Percentiles rank a stretch among this genome's conserved stretches.
Conservation (phyloP, 2,329 filamentous ascomycete species). For the Neopestalotiopsis rosae region DNA sequence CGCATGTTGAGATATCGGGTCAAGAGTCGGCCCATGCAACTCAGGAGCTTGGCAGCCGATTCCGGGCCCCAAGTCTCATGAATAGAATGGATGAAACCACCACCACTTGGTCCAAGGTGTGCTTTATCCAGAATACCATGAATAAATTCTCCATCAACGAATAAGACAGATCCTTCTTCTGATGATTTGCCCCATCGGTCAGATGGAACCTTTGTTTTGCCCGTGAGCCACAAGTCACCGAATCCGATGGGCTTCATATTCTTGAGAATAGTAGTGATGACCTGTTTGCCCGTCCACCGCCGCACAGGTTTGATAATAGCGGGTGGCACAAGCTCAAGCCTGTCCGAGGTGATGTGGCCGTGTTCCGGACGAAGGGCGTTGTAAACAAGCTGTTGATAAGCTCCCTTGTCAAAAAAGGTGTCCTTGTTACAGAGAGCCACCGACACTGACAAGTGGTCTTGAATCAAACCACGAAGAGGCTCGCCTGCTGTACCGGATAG, state of each 20-base stretch:
- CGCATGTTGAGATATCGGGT: constrained; percentile 92
- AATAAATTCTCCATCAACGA: constrained; percentile 86
- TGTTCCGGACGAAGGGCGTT: constrained; percentile 87
- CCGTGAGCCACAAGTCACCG: constrained; percentile 78
- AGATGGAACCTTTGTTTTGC: constrained; percentile 78
- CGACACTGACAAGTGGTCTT: constrained; percentile 96
- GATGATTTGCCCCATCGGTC: constrained; percentile 77
- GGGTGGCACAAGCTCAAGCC: constrained; percentile 81
- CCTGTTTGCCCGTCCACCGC: constrained; percentile 95
- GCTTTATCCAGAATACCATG: constrained; percentile 94
- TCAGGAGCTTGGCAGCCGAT: constrained; percentile 84
- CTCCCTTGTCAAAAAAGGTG: constrained; percentile 83
- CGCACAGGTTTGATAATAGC: constrained; percentile 80
- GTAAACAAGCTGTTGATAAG: constrained; percentile 95
- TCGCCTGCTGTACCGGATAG: constrained; percentile 92
- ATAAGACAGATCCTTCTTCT: constrained; percentile 82
- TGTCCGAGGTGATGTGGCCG: constrained; percentile 82
- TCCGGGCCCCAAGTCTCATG: constrained; percentile 93
- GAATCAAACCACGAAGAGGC: constrained; percentile 92
- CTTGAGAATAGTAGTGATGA: constrained; percentile 89
- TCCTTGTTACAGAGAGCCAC: constrained; percentile 91
- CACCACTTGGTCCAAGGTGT: constrained; percentile 86
- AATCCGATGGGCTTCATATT: constrained; percentile 85
- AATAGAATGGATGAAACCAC: constrained; percentile 88
- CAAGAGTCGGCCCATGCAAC: constrained; percentile 85